Evolutionary conservation across 2,329 filamentous ascomycete species (phyloP), one percentile per base, ranked within the genome.

Genomic region (Pseudogymnoascus sp.): DNA sequence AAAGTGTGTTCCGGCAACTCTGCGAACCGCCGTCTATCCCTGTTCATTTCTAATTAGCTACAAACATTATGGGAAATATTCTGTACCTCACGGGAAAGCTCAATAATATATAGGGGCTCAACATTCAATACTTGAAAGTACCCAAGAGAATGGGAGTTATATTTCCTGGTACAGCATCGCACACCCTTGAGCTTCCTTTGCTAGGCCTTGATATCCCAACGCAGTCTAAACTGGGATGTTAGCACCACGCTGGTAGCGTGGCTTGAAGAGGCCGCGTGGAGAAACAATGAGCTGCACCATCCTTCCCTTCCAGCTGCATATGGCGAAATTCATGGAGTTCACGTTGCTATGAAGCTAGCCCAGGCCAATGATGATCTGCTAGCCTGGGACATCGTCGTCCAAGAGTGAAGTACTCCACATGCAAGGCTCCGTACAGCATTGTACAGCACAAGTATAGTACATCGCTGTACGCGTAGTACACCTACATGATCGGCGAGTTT

Each of bases 321-420:
- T 55, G 25, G n/a, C 5, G 9, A 55, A 30, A 19, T 55, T 19
- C 49, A 55, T 55, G 49, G 49, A 55, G 28, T 19, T 55, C 49
- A 55, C 49, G 49, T 55, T 55, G 49, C 28, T 12, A 19, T 19
- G 49, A 33, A 33, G 49, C 25, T 33, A 55, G n/a, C 9, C 49
- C 5, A 55, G 49, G 49, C 49, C 28, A 55, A 55, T 55, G 49
- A 55, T 55, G 49, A 33, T 33, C 25, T 16, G n/a, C 49, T 55
- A 33, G 49, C 25, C 45, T 30, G 45, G n/a, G 45, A 55, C 45
- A 52, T 16, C 45, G 25, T 16, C 25, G 23, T 52, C 22, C 45
- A 28, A 9, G 45, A 30, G 45, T 30, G n/a, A 33, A 9, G 49
- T 12, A 55, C 49, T 55, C 49, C 4, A 3, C 25, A 55, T 55